A percentile compares a stretch with the other conserved stretches of the same genome.
phyloP scores from a whole-genome alignment of 495 filamentous ascomycete species.

The Tetracladium setigerum region DNA sequence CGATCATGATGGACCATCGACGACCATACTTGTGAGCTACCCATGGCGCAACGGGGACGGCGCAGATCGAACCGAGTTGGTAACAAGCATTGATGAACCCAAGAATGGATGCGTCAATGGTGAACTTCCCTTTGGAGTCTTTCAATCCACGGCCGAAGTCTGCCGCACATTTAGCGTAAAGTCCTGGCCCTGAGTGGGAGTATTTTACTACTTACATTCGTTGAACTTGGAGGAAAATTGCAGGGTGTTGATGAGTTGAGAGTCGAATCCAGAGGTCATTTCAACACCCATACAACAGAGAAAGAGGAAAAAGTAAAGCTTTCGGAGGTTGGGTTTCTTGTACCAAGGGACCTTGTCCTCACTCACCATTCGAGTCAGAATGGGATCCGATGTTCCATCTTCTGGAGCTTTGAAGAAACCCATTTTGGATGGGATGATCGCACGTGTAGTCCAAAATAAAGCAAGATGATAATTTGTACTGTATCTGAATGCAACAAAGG shows the following conservation, averaged over 20 bases:
- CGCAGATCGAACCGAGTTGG: constrained; percentile 37
- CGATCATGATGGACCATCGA: constrained; percentile 41
- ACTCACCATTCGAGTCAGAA: constrained; percentile 44
- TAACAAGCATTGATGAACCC: constrained; percentile 28
- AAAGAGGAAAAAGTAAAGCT: constrained; percentile 13
- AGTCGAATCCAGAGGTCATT: constrained; percentile 6
- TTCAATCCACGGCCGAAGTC: constrained; percentile 8
- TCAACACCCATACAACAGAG: constrained; percentile 10
- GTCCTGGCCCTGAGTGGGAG: too few species aligned
- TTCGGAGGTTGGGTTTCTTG: constrained; percentile 13
- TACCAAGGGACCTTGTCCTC: constrained; percentile 25
- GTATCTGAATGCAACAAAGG: too few species aligned
- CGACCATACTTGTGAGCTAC: constrained; percentile 37
- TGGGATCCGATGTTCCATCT: constrained; percentile 24
- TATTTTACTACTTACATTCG: neutral
- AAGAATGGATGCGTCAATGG: constrained; percentile 13
- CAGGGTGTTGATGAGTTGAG: neutral
- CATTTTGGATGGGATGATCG: too few species aligned
- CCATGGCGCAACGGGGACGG: constrained; percentile 40
- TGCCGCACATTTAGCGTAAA: neutral
- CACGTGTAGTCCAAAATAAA: too few species aligned
- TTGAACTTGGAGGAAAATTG: constrained; percentile 1
- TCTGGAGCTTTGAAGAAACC: neutral
- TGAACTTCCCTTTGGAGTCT: neutral
- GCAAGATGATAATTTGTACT: too few species aligned